Evolutionary conservation across 108 stramenopile genomes (phyloP).

Genomic region (Fragilariopsis cylindrus): DNA sequence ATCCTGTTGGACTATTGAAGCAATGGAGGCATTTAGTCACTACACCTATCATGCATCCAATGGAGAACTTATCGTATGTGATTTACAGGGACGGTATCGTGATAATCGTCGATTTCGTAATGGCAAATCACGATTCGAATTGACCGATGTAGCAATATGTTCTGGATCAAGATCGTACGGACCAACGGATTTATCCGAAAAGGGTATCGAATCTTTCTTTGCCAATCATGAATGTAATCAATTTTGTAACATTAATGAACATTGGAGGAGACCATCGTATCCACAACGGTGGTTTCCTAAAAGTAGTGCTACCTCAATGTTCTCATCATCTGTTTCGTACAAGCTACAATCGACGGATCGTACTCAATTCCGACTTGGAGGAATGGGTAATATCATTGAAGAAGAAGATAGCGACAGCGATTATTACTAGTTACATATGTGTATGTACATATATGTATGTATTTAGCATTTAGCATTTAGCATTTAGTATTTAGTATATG

Average conservation of each 20-base stretch:
- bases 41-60: constrained; percentile 63
- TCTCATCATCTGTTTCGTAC: constrained; percentile 8
- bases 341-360: constrained; percentile 5
- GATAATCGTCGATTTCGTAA: constrained; percentile 21
- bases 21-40: constrained; percentile 79
- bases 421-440: not conserved
- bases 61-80: constrained; percentile 70
- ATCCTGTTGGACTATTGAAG: constrained; percentile 31
- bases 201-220: constrained; percentile 80
- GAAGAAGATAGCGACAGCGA: not conserved
- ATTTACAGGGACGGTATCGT: constrained; percentile 70
- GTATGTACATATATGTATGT: too few species aligned
- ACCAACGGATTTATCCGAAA: constrained; percentile 71
- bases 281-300: constrained; percentile 53
- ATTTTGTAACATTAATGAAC: constrained; percentile 41
- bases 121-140: constrained; percentile 61
- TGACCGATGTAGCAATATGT: constrained; percentile 70
- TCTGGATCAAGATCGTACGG: constrained; percentile 48
- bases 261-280: constrained; percentile 47
- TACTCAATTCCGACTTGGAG: not conserved
- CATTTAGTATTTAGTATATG: too few species aligned
- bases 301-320: constrained; percentile 52
- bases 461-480: too few species aligned
- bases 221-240: constrained; percentile 67
- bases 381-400: not conserved